These are phyloP conservation scores for Berkeleyomyces rouxiae DNA, from an alignment of 2,329 filamentous ascomycete species.

Conservation along the genomic window DNA sequence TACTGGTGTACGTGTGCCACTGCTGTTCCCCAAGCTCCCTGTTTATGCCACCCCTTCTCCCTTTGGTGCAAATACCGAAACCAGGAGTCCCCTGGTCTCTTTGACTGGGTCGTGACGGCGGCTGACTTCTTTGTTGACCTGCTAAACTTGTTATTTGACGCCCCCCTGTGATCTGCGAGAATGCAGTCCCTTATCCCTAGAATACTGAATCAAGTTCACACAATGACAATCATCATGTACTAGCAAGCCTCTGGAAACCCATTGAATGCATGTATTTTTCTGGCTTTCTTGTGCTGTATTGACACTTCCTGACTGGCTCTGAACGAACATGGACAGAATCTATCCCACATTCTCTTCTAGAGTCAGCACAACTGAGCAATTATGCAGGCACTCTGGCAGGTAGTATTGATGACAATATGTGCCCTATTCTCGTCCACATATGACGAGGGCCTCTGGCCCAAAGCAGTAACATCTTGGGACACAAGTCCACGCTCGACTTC, in stretches of 20 bases:
- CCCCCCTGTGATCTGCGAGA: neutral
- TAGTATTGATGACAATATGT: no score
- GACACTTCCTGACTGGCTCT: no score
- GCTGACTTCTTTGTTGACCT: neutral
- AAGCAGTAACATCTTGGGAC: neutral
- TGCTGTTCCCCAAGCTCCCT: neutral
- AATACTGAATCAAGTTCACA: neutral
- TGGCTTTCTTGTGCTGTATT: no score
- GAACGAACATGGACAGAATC: no score
- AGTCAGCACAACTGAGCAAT: no score
- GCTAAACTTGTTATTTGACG: neutral
- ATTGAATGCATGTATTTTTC: neutral
- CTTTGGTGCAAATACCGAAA: neutral
- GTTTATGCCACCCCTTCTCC: neutral
- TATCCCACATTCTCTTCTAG: no score
- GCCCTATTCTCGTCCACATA: no score
- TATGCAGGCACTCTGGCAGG: no score
- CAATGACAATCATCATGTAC: neutral
- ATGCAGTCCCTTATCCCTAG: neutral
- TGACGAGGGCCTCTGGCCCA: neutral
- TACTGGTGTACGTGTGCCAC: neutral
- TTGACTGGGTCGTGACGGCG: neutral
- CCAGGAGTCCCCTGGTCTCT: neutral
- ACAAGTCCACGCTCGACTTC: neutral
- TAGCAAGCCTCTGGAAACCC: neutral